phyloP scores from a whole-genome alignment of 148 eudicot genomes.

The Fagopyrum homotropicum region DNA sequence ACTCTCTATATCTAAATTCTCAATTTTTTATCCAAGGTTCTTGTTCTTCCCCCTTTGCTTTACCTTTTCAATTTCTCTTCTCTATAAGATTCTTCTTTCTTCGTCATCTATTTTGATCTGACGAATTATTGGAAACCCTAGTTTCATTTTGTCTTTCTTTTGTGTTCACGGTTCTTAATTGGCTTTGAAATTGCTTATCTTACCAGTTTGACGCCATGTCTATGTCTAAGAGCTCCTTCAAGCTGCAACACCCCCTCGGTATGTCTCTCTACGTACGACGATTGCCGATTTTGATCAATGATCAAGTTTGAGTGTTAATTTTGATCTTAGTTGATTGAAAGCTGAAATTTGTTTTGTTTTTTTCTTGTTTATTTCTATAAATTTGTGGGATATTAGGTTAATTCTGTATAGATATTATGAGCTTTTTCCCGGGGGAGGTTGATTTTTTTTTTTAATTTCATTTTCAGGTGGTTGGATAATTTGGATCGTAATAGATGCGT shows the following conservation, averaged over 20 bases:
- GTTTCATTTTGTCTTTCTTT: not conserved
- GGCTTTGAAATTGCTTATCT: not conserved
- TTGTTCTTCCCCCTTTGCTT: not conserved
- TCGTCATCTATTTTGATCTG: not conserved
- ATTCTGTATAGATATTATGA: not conserved
- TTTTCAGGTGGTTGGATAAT: not conserved
- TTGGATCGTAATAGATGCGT: not conserved
- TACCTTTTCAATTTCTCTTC: not conserved
- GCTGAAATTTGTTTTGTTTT: not conserved
- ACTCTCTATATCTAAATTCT: not conserved
- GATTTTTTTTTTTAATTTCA: not conserved
- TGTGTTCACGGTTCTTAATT: not conserved
- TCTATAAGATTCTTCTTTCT: not conserved
- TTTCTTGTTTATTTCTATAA: not conserved
- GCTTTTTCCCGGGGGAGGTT: not conserved
- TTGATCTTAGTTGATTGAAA: not conserved
- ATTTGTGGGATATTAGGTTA: not conserved
- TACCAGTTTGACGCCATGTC: conserved; percentile 7
- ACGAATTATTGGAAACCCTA: conserved; percentile 6
- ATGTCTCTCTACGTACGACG: not conserved
- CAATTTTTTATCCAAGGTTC: not conserved
- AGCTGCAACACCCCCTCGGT: conserved; percentile 28
- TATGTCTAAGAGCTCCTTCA: conserved; percentile 22
- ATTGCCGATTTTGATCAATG: not conserved
- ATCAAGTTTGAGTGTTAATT: not conserved